These are phyloP conservation scores for Macrotyloma uniflorum DNA, from an alignment of 306 rosid species.

Conservation along the genomic window DNA sequence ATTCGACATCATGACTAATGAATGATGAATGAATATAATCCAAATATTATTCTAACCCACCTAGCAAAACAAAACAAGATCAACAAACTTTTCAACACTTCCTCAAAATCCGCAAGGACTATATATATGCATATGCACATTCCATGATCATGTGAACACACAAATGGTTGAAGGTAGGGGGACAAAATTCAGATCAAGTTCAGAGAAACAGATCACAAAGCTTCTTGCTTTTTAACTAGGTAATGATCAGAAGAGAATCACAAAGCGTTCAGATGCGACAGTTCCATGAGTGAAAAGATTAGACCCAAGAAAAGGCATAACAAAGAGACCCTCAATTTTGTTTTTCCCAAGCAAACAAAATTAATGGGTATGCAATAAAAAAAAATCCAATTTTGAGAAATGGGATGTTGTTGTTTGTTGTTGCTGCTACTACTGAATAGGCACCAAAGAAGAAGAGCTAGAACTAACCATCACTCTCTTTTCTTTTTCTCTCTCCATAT, in stretches of 20 bases:
- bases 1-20: constrained; percentile 1
- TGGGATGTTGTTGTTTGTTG: constrained; percentile 23
- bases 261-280: constrained; percentile 78
- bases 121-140: constrained; percentile 29
- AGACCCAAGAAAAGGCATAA: constrained; percentile 53
- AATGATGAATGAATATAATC: constrained; percentile 27
- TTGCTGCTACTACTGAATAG: constrained; percentile 41
- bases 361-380: constrained; percentile 20
- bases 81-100: constrained; percentile 29
- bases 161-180: constrained; percentile 9
- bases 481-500: constrained; percentile 11
- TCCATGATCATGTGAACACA: constrained; percentile 38
- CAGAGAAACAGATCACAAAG: constrained; percentile 55
- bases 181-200: constrained; percentile 56
- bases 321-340: constrained; percentile 46
- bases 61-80: constrained; percentile 31
- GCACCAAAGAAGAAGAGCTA: constrained; percentile 49
- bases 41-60: constrained; percentile 2
- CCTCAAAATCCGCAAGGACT: constrained; percentile 50
- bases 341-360: constrained; percentile 40
- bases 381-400: constrained; percentile 46
- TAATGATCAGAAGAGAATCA: constrained; percentile 49
- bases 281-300: constrained; percentile 75
- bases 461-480: constrained; percentile 51
- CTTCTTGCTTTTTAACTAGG: constrained; percentile 44